Evolutionary conservation across 805 yeast genomes (phyloP).

Genomic region (Grigorovia yakushimaensis): DNA sequence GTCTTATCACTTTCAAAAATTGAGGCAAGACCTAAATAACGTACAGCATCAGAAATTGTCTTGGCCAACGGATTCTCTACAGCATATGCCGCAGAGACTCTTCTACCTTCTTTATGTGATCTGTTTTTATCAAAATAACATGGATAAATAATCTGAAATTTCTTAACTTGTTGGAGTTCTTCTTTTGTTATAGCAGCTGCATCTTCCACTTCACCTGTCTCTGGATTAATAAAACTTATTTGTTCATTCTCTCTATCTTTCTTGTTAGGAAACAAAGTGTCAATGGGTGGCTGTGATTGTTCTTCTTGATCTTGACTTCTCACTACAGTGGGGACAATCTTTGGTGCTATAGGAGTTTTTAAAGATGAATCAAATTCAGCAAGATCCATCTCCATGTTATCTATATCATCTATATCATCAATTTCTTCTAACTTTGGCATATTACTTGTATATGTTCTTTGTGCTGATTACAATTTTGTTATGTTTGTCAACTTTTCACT

Average conservation of each 20-base stretch:
- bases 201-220: conserved; percentile 23
- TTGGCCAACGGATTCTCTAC: conserved; percentile 84
- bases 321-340: conserved; percentile 47
- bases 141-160: conserved; percentile 75
- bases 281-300: background rate
- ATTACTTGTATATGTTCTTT: conserved; percentile 2
- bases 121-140: conserved; percentile 80
- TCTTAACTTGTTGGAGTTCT: conserved; percentile 53
- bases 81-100: conserved; percentile 59
- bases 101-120: conserved; percentile 71
- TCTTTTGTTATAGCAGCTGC: conserved; percentile 36
- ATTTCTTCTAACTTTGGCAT: conserved; percentile 71
- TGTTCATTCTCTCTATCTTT: conserved; percentile 6
- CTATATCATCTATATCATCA: conserved; percentile 73
- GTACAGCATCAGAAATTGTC: conserved; percentile 65
- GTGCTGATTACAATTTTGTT: too few relatives aligned
- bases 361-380: conserved; percentile 77
- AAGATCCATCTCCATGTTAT: conserved; percentile 85
- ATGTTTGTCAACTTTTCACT: too few relatives aligned
- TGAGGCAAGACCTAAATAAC: conserved; percentile 25
- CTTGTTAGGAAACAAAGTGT: background rate
- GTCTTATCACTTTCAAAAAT: conserved; percentile 70
- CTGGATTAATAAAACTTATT: conserved; percentile 19
- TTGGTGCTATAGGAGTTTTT: conserved; percentile 63
- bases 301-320: conserved; percentile 47